phyloP scores from a whole-genome alignment of 1,284 basidiomycete genomes.

The Tilletia setariae region DNA sequence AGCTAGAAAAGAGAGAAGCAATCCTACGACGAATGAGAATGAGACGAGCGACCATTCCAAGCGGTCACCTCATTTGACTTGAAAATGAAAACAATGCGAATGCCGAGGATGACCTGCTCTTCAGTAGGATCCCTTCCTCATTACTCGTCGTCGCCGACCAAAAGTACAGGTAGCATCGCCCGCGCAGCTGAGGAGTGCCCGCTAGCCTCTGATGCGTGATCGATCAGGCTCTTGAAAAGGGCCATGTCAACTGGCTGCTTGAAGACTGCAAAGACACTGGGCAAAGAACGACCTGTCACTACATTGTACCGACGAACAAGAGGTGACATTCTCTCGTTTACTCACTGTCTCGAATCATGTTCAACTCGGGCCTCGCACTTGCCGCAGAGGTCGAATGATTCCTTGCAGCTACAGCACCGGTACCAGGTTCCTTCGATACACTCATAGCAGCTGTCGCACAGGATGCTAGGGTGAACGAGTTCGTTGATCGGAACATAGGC shows the following conservation, averaged over 20 bases:
- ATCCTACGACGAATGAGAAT: too few species aligned
- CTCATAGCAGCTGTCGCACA: slow-evolving; percentile 26
- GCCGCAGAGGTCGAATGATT: slow-evolving; percentile 23
- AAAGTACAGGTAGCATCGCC: slow-evolving; percentile 3
- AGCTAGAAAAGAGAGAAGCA: too few species aligned
- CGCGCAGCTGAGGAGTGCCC: slow-evolving; percentile 1
- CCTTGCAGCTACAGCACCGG: slow-evolving; percentile 25
- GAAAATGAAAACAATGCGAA: not conserved
- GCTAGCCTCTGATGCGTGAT: slow-evolving; percentile 10
- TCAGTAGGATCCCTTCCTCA: too few species aligned
- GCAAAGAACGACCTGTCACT: not conserved
- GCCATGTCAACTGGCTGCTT: slow-evolving; percentile 20
- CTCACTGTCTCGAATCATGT: slow-evolving; percentile 21
- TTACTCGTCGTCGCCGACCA: slow-evolving; percentile 8
- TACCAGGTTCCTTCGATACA: slow-evolving; percentile 23
- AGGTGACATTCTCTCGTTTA: not conserved
- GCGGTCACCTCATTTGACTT: not conserved
- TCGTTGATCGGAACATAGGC: slow-evolving; percentile 19
- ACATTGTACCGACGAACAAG: not conserved
- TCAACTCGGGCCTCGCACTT: slow-evolving; percentile 23
- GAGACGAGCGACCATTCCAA: not conserved
- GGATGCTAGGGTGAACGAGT: slow-evolving; percentile 24
- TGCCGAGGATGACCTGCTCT: not conserved
- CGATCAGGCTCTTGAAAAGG: slow-evolving; percentile 15
- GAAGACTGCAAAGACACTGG: slow-evolving; percentile 25